phyloP scores from a whole-genome alignment of 352 stramenopile species.

The Pythium oligandrum region DNA sequence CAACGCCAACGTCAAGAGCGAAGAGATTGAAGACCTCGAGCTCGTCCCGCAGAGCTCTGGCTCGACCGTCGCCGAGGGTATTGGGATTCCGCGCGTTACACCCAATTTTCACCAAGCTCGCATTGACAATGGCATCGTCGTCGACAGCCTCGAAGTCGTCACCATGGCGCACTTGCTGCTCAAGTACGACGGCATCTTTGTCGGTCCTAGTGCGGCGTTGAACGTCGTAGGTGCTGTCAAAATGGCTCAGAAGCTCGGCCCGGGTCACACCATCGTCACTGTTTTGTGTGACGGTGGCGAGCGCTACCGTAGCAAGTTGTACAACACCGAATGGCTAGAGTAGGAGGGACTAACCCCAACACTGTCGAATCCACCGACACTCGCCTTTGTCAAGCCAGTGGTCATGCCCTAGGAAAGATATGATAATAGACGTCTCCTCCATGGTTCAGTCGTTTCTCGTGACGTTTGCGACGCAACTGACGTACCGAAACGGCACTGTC shows the following conservation, averaged over 20 bases:
- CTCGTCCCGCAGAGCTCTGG: constrained; percentile 78
- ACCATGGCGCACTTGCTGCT: constrained; percentile 91
- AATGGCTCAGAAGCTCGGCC: constrained; percentile 61
- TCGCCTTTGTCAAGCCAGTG: constrained; percentile 16
- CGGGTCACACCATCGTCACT: constrained; percentile 70
- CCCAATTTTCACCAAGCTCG: constrained; percentile 88
- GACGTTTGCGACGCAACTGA: background rate
- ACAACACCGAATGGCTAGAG: constrained; percentile 70
- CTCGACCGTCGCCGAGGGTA: constrained; percentile 92
- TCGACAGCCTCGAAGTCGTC: constrained; percentile 91
- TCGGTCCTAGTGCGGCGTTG: constrained; percentile 75
- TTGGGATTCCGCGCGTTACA: constrained; percentile 90
- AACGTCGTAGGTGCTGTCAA: constrained; percentile 83
- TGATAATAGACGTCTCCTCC: background rate
- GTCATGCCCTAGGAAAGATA: constrained; percentile 3
- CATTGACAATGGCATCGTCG: constrained; percentile 90
- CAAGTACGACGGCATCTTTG: constrained; percentile 91
- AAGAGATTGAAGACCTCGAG: constrained; percentile 86
- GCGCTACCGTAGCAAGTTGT: constrained; percentile 82
- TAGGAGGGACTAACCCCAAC: constrained; percentile 35
- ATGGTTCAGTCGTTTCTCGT: no score
- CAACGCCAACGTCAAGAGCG: constrained; percentile 54
- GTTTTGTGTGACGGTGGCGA: constrained; percentile 82
- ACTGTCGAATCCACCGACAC: constrained; percentile 9
- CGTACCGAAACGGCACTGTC: no score